Evolutionary conservation across 345 rosid species (phyloP).

Genomic region (Salix caprea): DNA sequence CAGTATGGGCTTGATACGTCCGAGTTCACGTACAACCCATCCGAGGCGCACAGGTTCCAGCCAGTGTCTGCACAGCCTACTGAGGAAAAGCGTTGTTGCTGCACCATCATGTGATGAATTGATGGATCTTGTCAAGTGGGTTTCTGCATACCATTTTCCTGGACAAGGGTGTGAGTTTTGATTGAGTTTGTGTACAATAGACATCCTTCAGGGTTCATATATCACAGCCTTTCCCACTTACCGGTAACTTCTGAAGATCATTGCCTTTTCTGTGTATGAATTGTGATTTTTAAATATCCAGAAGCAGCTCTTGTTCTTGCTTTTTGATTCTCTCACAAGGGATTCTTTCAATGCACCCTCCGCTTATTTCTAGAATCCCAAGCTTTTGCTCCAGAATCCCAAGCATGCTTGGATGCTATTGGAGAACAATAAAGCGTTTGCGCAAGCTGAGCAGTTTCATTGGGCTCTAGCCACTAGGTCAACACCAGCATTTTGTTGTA

Average conservation of each 20-base stretch:
- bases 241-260: slow-evolving; percentile 1
- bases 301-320: background rate
- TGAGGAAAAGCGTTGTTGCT: slow-evolving; percentile 86
- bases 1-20: slow-evolving; percentile 97
- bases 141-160: slow-evolving; percentile 7
- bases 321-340: background rate
- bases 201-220: slow-evolving; percentile 21
- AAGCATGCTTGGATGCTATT: too few relatives aligned
- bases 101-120: slow-evolving; percentile 67
- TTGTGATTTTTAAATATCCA: background rate
- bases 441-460: too few relatives aligned
- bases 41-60: slow-evolving; percentile 71
- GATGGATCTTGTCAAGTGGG: background rate
- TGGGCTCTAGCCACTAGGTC: too few relatives aligned
- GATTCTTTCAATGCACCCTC: too few relatives aligned
- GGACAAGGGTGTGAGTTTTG: slow-evolving; percentile 19
- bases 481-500: too few relatives aligned
- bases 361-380: too few relatives aligned
- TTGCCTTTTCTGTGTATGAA: slow-evolving; percentile 8
- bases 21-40: slow-evolving; percentile 88
- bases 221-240: background rate
- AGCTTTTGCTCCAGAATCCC: too few relatives aligned
- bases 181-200: slow-evolving; percentile 24
- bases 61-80: slow-evolving; percentile 58
- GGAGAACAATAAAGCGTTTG: too few relatives aligned